Evolutionary conservation across 192 early-diverging fungal species (phyloP), one percentile per base, ranked within the genome.

Genomic region (Funneliformis mosseae): DNA sequence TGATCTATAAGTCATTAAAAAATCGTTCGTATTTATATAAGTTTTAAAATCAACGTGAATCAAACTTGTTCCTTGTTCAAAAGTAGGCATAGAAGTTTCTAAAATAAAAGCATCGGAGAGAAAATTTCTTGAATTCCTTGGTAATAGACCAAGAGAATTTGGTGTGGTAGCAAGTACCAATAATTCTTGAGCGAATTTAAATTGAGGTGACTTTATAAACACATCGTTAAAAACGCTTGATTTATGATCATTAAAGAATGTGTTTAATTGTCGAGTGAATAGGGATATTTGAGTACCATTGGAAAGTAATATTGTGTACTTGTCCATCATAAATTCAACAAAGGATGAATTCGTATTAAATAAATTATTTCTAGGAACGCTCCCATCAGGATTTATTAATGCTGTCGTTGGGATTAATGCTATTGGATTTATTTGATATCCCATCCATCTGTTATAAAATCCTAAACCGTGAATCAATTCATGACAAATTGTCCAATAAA

Each of bases 381-480:
- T 18, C 18, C 16, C 50, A 55, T 55, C 5, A 55, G 50, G 18
- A 55, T 21, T 55, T 55, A 55, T 16, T 18, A 6, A 21, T 21
- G 21, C 5, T 21, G 50, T 14, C 23, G 69, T 79, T 18, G 83
- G 50, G 5, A 77, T 71, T 38, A 74, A 50, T 4, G 28, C 28
- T 69, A 64, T 61, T 69, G 12, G 27, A 33, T 69, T 38, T 6
- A 55, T 28, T 12, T 81, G 28, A 28, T 79, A 55, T 55, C 50
- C 50, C 61, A 39, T 76, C 83, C 83, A 84, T 8, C 62, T 67
- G 14, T 80, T 81, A 55, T 81, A 39, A 59, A 87, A 85, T 75
- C 85, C 85, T n/a, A 87, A 78, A 1, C 85, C 85, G 71, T 87
- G 85, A 1, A 85, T 77, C 28, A 83, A 50, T 43, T 87, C 85